A percentile compares a stretch with the other conserved stretches of the same genome.
Conservation (phyloP, 2,329 filamentous ascomycete species). For the Cladophialophora yegresii region DNA sequence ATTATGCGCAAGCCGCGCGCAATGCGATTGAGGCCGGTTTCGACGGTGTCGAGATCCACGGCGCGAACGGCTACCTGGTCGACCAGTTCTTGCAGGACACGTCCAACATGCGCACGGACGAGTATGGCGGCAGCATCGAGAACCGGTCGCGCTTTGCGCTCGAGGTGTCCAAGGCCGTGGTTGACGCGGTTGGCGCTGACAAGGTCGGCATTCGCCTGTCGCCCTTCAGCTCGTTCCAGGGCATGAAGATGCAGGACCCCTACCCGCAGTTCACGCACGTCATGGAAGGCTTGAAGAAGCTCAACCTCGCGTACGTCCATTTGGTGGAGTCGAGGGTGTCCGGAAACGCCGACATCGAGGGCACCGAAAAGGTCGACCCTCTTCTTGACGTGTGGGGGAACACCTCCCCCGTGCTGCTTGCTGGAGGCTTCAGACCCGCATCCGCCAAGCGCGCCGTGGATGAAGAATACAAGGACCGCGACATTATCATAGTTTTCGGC, state of each 20-base stretch:
- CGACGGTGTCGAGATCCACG: slow-evolving; percentile 20
- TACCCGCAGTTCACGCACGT: slow-evolving; percentile 62
- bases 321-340: slow-evolving; percentile 57
- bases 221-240: slow-evolving; percentile 46
- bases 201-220: slow-evolving; percentile 53
- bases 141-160: slow-evolving; percentile 58
- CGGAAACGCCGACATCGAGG: slow-evolving; percentile 42
- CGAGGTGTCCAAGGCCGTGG: slow-evolving; percentile 47
- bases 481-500: slow-evolving; percentile 53
- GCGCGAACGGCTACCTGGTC: slow-evolving; percentile 52
- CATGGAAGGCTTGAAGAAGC: slow-evolving; percentile 51
- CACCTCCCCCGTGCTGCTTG: slow-evolving; percentile 58
- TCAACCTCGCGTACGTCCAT: slow-evolving; percentile 61
- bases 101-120: slow-evolving; percentile 54
- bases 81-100: slow-evolving; percentile 57
- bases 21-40: slow-evolving; percentile 51
- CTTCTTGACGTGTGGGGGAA: slow-evolving; percentile 49
- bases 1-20: slow-evolving; percentile 50
- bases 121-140: slow-evolving; percentile 55
- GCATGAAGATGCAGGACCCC: slow-evolving; percentile 61
- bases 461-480: slow-evolving; percentile 47
- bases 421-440: slow-evolving; percentile 56
- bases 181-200: slow-evolving; percentile 39
- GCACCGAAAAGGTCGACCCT: slow-evolving; percentile 36
- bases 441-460: slow-evolving; percentile 53